Percentiles rank a stretch among this genome's conserved stretches.
Conservation (phyloP, 805 yeast species). For the Lachancea sp. region DNA sequence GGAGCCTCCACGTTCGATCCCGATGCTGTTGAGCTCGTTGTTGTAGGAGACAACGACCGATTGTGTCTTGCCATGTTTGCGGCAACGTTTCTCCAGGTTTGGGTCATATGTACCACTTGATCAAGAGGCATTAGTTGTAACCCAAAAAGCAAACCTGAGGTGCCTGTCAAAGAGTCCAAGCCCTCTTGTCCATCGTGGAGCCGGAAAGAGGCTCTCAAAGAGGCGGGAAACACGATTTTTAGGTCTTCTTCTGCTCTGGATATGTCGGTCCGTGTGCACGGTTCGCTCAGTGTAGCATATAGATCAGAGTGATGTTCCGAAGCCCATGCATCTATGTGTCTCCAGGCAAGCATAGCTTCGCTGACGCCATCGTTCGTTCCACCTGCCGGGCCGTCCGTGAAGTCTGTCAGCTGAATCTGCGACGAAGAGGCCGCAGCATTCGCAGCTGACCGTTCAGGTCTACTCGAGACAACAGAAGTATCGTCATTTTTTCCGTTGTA, state of each 20-base stretch:
- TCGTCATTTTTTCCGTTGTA: constrained; percentile 42
- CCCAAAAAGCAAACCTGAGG: constrained; percentile 73
- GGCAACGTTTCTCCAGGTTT: constrained; percentile 76
- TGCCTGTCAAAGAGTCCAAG: constrained; percentile 63
- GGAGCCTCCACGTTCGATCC: constrained; percentile 11
- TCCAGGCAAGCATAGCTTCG: constrained; percentile 76
- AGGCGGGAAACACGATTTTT: constrained; percentile 65
- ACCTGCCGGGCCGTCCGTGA: constrained; percentile 30
- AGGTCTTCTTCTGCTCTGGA: constrained; percentile 79
- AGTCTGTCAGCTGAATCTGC: constrained; percentile 30
- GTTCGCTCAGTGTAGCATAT: constrained; percentile 65
- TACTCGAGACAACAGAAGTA: constrained; percentile 1
- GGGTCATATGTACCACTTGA: constrained; percentile 71
- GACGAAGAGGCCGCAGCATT: constrained; percentile 21
- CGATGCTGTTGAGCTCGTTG: neutral
- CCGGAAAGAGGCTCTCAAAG: constrained; percentile 72
- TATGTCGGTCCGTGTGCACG: constrained; percentile 76
- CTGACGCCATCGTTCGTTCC: constrained; percentile 55
- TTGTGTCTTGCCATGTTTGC: constrained; percentile 33
- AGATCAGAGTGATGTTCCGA: constrained; percentile 74
- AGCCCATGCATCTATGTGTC: constrained; percentile 82
- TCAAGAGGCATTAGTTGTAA: constrained; percentile 74
- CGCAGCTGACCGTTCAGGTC: constrained; percentile 10
- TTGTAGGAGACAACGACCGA: constrained; percentile 7
- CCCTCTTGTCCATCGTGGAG: constrained; percentile 89